Evolutionary conservation across 2,329 filamentous ascomycete genomes (phyloP).

Genomic region (Fusarium euwallaceae): DNA sequence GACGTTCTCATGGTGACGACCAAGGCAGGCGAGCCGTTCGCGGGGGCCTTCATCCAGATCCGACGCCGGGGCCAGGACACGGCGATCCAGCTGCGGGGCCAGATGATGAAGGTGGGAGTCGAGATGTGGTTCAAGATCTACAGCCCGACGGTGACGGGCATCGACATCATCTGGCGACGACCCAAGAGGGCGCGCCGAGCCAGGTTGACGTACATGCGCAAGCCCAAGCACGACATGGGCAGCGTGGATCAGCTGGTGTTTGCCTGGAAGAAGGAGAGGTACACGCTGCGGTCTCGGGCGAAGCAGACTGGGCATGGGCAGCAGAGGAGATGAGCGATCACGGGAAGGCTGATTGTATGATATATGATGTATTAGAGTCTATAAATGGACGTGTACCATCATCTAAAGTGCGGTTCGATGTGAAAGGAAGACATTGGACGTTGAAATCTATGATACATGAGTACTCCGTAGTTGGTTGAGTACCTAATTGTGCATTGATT

Average conservation of each 20-base stretch:
- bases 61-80: slow-evolving; percentile 90
- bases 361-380: slow-evolving; percentile 45
- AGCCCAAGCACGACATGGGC: slow-evolving; percentile 88
- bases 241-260: slow-evolving; percentile 84
- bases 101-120: slow-evolving; percentile 87
- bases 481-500: background rate
- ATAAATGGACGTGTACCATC: slow-evolving; percentile 37
- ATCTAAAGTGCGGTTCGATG: background rate
- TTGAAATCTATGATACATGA: background rate
- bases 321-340: slow-evolving; percentile 33
- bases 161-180: slow-evolving; percentile 92
- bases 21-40: slow-evolving; percentile 85
- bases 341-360: slow-evolving; percentile 46
- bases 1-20: slow-evolving; percentile 93
- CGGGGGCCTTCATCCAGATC: slow-evolving; percentile 89
- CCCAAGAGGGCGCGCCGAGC: slow-evolving; percentile 89
- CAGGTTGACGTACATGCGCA: slow-evolving; percentile 89
- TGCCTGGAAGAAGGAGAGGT: slow-evolving; percentile 62
- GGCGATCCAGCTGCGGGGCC: slow-evolving; percentile 85
- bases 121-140: slow-evolving; percentile 99
- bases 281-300: slow-evolving; percentile 54
- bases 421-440: background rate
- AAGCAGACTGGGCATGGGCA: slow-evolving; percentile 45
- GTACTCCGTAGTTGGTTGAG: background rate
- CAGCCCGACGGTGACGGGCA: slow-evolving; percentile 87